These are phyloP conservation scores for Monilinia aucupariae DNA, from an alignment of 2,329 filamentous ascomycete genomes.

Conservation along the genomic window DNA sequence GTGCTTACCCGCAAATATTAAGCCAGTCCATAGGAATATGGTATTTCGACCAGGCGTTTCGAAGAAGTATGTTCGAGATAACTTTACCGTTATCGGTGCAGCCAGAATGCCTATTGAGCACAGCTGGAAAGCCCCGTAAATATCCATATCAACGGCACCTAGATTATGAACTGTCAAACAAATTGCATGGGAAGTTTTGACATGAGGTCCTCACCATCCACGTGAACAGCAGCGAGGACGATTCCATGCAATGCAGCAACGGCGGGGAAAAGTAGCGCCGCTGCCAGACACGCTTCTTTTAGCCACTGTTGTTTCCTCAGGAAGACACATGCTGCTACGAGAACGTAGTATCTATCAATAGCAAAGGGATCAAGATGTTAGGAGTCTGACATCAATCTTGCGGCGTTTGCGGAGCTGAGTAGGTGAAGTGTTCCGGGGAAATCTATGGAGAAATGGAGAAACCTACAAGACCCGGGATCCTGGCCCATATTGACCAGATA, in stretches of 20 bases:
- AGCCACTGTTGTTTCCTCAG: conserved; percentile 59
- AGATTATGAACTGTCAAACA: conserved; percentile 1
- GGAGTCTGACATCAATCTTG: neutral
- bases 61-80: conserved; percentile 57
- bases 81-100: conserved; percentile 55
- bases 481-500: conserved; percentile 52
- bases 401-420: neutral
- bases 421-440: neutral
- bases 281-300: conserved; percentile 57
- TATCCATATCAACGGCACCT: conserved; percentile 63
- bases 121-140: conserved; percentile 63
- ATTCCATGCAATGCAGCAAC: conserved; percentile 60
- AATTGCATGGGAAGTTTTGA: neutral
- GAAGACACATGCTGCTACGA: conserved; percentile 57
- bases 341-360: conserved; percentile 52
- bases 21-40: conserved; percentile 60
- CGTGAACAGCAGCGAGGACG: conserved; percentile 53
- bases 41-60: conserved; percentile 57
- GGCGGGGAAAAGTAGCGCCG: conserved; percentile 56
- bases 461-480: conserved; percentile 49
- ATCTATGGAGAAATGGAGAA: neutral
- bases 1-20: conserved; percentile 52
- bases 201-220: conserved; percentile 44
- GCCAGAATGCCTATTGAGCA: conserved; percentile 61
- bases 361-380: neutral